Percentiles rank a stretch among this genome's conserved stretches.
These are phyloP conservation scores for Phialocephala subalpina DNA, from an alignment of 2,329 filamentous ascomycete species.

Conservation along the genomic window DNA sequence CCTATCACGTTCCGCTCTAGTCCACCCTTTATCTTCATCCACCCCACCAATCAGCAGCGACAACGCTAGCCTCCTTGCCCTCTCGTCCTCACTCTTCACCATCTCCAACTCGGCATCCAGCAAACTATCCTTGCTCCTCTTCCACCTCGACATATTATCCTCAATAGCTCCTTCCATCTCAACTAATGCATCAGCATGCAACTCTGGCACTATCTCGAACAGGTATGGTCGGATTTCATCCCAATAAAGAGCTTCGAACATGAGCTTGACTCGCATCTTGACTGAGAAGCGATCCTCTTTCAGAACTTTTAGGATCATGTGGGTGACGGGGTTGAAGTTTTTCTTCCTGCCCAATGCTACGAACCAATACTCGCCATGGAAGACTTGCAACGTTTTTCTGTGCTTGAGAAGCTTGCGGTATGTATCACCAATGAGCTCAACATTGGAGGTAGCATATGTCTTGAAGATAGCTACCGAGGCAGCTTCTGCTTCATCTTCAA, in stretches of 20 bases:
- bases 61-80: constrained; percentile 21
- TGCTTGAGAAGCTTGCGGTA: constrained; percentile 16
- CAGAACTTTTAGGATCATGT: constrained; percentile 15
- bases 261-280: constrained; percentile 15
- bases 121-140: constrained; percentile 17
- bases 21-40: constrained; percentile 15
- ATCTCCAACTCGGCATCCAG: constrained; percentile 21
- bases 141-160: constrained; percentile 6
- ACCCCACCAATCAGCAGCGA: constrained; percentile 18
- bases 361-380: constrained; percentile 13
- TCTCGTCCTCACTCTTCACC: constrained; percentile 21
- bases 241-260: constrained; percentile 21
- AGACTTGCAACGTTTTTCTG: background rate
- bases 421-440: constrained; percentile 13
- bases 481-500: constrained; percentile 13
- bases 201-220: constrained; percentile 17
- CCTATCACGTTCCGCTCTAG: constrained; percentile 13
- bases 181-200: constrained; percentile 26
- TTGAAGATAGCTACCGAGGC: constrained; percentile 22
- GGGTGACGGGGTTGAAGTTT: constrained; percentile 8
- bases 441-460: constrained; percentile 16
- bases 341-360: constrained; percentile 4
- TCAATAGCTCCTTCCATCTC: constrained; percentile 4
- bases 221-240: constrained; percentile 13
- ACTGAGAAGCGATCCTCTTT: constrained; percentile 22